These are phyloP conservation scores for Talaromyces pinophilus DNA, from an alignment of 2,329 filamentous ascomycete species.

Conservation along the genomic window DNA sequence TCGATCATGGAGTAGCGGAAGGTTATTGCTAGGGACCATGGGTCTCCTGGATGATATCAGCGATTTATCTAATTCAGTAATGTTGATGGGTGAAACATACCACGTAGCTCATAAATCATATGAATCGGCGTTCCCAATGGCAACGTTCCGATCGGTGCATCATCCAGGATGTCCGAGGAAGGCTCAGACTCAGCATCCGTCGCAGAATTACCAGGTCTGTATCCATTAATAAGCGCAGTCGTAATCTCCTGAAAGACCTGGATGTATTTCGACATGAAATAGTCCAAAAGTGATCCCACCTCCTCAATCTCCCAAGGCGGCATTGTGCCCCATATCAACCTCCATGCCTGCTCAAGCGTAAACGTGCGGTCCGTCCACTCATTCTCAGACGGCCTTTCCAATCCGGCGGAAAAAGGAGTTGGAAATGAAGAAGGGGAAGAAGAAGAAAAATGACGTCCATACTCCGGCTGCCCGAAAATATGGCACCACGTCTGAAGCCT, in stretches of 20 bases:
- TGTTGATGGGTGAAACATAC: not conserved
- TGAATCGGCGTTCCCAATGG: not conserved
- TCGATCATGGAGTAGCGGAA: constrained; percentile 15
- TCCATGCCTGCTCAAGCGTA: constrained; percentile 21
- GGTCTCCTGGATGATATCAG: constrained; percentile 12
- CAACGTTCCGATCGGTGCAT: not conserved
- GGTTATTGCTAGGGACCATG: constrained; percentile 6
- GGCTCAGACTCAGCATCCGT: not conserved
- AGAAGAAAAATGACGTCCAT: not conserved
- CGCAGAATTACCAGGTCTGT: not conserved
- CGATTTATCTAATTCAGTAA: not conserved
- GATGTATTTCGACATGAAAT: constrained; percentile 21
- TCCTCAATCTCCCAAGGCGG: constrained; percentile 30
- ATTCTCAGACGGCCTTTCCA: not conserved
- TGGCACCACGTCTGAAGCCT: constrained; percentile 26
- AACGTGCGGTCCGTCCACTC: constrained; percentile 17
- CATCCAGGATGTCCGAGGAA: not conserved
- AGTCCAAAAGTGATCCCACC: constrained; percentile 26
- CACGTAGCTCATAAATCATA: not conserved
- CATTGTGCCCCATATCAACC: constrained; percentile 27
- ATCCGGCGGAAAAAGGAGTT: not conserved
- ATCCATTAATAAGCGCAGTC: not conserved
- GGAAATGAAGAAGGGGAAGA: not conserved
- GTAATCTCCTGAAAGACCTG: constrained; percentile 6
- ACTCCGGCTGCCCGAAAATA: constrained; percentile 24